Base-by-base conservation (phyloP, 2,329 filamentous ascomycete genomes). In the Clonostachys sp. region DNA sequence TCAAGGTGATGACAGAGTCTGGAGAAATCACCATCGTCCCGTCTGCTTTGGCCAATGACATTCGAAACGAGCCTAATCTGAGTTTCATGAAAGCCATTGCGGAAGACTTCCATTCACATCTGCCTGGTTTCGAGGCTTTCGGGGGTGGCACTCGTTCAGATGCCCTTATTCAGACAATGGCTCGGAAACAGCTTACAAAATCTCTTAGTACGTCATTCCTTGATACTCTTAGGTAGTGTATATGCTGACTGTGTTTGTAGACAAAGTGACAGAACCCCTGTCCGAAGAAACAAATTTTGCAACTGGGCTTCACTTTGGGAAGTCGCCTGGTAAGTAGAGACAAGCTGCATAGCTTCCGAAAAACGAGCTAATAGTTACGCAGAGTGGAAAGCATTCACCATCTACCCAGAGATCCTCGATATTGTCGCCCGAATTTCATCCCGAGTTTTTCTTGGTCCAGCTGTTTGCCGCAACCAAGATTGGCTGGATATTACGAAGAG, bases 401-500 rank as follows among this genome's bases (percentile, higher is more conserved):
- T n/a, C 16, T 16, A 49, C 34, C 20, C 43, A 6, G 10, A 41
- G 17, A 45, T 34, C 30, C 7, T 53, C 5, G 44, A 48, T 30
- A 41, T 52, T 24, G 41, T 54, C 41, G 50, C 51, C 10, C 50
- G 53, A 33, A 51, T 54, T 12, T 60, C 58, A 1, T 55, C 59
- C 45, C 59, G 66, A 5, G 54, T 75, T 36, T 62, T 74, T 12
- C 64, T 74, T 13, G 71, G 73, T 14, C 49, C 57, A 5, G 56
- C 58, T 17, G 50, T 68, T 36, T 68, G 64, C 53, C 67, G 69
- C 20, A 67, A 80, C 51, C 52, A 67, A 12, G 63, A 65, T 5
- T 78, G 75, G 54, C 61, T 81, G n/a, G 57, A 64, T 10, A 61
- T 67, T 41, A 73, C 73, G 44, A 61, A 71, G 4, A 59, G 61